Evolutionary conservation across 2,329 filamentous ascomycete species (phyloP).

Genomic region (Colletotrichum agaves): DNA sequence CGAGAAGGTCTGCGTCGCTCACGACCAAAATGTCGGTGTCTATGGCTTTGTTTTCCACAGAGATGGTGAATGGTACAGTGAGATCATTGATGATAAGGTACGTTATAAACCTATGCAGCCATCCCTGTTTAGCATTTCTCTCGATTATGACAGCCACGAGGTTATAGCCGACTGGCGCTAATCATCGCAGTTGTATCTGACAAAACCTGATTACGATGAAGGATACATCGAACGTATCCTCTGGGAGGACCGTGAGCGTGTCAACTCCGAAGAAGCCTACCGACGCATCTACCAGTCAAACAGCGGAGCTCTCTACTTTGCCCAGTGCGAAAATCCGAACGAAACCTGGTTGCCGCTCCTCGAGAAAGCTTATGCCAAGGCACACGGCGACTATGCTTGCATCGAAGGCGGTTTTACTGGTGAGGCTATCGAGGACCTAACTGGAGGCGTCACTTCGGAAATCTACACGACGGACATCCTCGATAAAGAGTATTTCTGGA

Average conservation of each 20-base stretch:
- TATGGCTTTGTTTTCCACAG: conserved; percentile 89
- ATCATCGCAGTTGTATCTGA: conserved; percentile 58
- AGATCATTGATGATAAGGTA: conserved; percentile 67
- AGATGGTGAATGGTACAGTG: conserved; percentile 78
- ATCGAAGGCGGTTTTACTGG: conserved; percentile 78
- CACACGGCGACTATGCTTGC: conserved; percentile 80
- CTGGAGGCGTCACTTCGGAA: conserved; percentile 74
- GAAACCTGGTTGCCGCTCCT: conserved; percentile 84
- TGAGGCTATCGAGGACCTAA: conserved; percentile 69
- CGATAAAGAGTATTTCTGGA: conserved; percentile 79
- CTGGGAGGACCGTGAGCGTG: conserved; percentile 57
- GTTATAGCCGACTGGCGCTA: neutral
- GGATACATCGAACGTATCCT: conserved; percentile 58
- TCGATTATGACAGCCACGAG: neutral
- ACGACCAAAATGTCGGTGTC: conserved; percentile 78
- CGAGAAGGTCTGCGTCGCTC: conserved; percentile 77
- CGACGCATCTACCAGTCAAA: conserved; percentile 78
- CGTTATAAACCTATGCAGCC: neutral
- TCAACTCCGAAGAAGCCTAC: conserved; percentile 68
- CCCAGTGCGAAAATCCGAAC: conserved; percentile 77
- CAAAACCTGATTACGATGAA: conserved; percentile 71
- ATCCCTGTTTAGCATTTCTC: neutral
- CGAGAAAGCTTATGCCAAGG: conserved; percentile 85
- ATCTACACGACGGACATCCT: conserved; percentile 75
- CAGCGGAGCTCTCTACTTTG: conserved; percentile 80